A percentile compares a stretch with the other conserved stretches of the same genome.
These are phyloP conservation scores for Recurvomyces mirabilis DNA, from an alignment of 495 filamentous ascomycete species.

Conservation along the genomic window DNA sequence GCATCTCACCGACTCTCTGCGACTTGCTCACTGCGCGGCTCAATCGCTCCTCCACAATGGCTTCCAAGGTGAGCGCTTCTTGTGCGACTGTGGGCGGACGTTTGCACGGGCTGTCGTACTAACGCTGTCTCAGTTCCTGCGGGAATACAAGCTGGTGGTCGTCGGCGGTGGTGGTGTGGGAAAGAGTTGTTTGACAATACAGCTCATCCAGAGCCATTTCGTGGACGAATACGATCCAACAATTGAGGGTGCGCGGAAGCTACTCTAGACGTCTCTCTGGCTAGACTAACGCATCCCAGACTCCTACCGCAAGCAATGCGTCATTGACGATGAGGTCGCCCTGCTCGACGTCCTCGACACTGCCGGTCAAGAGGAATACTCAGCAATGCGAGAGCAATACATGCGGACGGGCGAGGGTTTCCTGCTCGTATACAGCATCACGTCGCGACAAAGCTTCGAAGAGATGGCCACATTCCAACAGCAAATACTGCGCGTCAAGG, in stretches of 20 bases:
- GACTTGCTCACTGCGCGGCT: too few relatives aligned
- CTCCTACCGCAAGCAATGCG: constrained; percentile 98
- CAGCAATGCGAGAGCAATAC: constrained; percentile 98
- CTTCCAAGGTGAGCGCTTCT: constrained; percentile 19
- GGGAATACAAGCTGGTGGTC: constrained; percentile 98
- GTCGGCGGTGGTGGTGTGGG: constrained; percentile 97
- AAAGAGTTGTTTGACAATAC: constrained; percentile 98
- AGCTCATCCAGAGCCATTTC: constrained; percentile 97
- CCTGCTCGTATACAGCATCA: constrained; percentile 95
- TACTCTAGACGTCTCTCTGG: constrained; percentile 10
- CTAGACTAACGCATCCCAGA: constrained; percentile 45
- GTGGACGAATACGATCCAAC: constrained; percentile 99
- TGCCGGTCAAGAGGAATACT: constrained; percentile 97
- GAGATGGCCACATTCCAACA: constrained; percentile 98
- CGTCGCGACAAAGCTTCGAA: constrained; percentile 90
- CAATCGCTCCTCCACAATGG: too few relatives aligned
- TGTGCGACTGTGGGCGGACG: too few relatives aligned
- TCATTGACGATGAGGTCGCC: constrained; percentile 95
- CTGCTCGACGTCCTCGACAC: constrained; percentile 96
- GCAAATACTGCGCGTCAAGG: constrained; percentile 96
- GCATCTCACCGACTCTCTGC: too few relatives aligned
- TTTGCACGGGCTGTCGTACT: constrained; percentile 11
- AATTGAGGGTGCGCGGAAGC: constrained; percentile 70
- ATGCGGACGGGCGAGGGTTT: constrained; percentile 99
- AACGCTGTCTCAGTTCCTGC: constrained; percentile 58